These are phyloP conservation scores for Globisporangium splendens DNA, from an alignment of 352 stramenopile genomes.

Conservation along the genomic window DNA sequence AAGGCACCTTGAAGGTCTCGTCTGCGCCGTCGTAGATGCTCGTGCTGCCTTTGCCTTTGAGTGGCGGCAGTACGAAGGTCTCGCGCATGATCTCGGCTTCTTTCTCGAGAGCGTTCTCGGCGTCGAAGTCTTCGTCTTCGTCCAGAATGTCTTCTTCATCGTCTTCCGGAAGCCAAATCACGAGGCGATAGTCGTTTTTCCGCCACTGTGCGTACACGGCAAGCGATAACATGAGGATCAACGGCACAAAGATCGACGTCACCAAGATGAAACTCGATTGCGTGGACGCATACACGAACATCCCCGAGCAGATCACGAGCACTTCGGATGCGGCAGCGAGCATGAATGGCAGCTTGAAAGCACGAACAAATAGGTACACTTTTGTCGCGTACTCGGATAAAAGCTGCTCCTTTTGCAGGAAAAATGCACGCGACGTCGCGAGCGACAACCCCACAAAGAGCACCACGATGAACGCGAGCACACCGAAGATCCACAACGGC, in stretches of 20 bases:
- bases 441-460: constrained; percentile 71
- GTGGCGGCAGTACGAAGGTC: constrained; percentile 73
- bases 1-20: constrained; percentile 80
- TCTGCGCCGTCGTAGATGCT: constrained; percentile 52
- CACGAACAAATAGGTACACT: constrained; percentile 65
- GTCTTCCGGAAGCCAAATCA: constrained; percentile 79
- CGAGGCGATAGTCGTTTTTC: constrained; percentile 81
- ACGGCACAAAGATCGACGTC: constrained; percentile 64
- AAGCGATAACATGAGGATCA: constrained; percentile 76
- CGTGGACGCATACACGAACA: constrained; percentile 81
- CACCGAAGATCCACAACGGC: constrained; percentile 85
- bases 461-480: constrained; percentile 79
- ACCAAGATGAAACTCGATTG: constrained; percentile 77
- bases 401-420: constrained; percentile 74
- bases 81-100: constrained; percentile 72
- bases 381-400: constrained; percentile 72
- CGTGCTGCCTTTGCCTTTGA: constrained; percentile 58
- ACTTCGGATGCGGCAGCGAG: constrained; percentile 73
- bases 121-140: constrained; percentile 72
- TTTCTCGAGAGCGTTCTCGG: constrained; percentile 65
- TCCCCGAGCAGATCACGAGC: constrained; percentile 73
- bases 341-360: constrained; percentile 74
- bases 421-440: constrained; percentile 76
- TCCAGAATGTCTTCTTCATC: constrained; percentile 77
- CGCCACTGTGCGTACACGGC: constrained; percentile 74